A percentile compares a stretch with the other conserved stretches of the same genome.
These are phyloP conservation scores for Leucosporidium creatinivorum DNA, from an alignment of 768 basidiomycete genomes.

Conservation along the genomic window DNA sequence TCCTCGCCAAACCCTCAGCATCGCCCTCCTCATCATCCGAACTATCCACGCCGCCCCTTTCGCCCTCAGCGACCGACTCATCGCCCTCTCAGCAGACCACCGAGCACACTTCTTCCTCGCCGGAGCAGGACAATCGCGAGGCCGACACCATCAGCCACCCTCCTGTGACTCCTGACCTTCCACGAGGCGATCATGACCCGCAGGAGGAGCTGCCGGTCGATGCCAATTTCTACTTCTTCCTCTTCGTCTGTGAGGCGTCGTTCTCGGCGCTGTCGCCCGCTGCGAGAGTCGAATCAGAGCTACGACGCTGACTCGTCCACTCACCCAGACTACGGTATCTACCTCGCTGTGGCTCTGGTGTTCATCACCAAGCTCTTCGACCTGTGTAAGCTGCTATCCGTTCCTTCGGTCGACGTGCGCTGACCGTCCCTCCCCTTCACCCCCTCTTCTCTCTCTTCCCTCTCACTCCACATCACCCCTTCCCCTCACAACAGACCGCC, in stretches of 20 bases:
- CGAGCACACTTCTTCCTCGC: no score
- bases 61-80: no score
- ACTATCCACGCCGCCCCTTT: neutral
- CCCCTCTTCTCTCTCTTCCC: neutral
- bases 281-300: no score
- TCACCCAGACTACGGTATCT: conserved; percentile 39
- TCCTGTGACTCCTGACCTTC: neutral
- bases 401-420: neutral
- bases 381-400: conserved; percentile 37
- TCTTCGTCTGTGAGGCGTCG: conserved; percentile 38
- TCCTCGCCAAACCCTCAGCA: neutral
- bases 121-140: neutral
- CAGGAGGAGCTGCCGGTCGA: conserved; percentile 40
- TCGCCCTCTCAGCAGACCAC: no score
- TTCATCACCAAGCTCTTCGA: conserved; percentile 47
- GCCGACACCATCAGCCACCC: no score
- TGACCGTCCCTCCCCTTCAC: neutral
- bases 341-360: conserved; percentile 45
- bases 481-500: conserved; percentile 2
- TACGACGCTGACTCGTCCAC: no score
- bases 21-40: neutral
- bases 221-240: conserved; percentile 46
- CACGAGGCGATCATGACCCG: neutral
- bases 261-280: no score
- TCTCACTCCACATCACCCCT: neutral